Base-by-base conservation (phyloP, 176 grass and related monocot genomes). In the Oryza meyeriana region DNA sequence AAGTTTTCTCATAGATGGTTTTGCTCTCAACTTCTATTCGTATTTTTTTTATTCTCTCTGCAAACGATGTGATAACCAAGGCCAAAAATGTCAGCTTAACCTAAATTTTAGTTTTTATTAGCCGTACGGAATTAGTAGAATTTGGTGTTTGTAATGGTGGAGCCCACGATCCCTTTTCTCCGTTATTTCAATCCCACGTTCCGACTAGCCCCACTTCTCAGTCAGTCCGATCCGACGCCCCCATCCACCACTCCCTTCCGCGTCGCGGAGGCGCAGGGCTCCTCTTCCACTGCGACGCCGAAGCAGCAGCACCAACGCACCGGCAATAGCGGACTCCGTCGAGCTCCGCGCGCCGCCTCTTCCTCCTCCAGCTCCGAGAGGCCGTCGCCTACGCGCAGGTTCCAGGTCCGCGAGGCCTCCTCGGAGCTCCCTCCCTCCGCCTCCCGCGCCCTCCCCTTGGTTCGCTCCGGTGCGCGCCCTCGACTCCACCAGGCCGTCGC, bases 291-390 rank as follows among this genome's bases (percentile, higher is more conserved):
- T 41, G 13, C 20, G 29, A 45, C 69, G 12, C 69, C 41, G 29
- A 58, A 70, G 38, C 79, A 22, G 70, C 75, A 79, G 34, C 77
- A 64, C n/a, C 78, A 38, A 12, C 44, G 33, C 50, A n/a, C 57
- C 42, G 64, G 82, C 63, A 89, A 89, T 89, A 82, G 87, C 78
- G 82, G 82, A 81, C 50, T 33, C 77, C 7, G 72, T 84, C 55
- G 87, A 89, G 71, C 70, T 89, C n/a, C 55, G 65, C 12, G 77
- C 82, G 71, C 32, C 82, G 67, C 40, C 20, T 85, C 87, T 41
- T 71, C 64, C 22, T 48, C 20, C 77, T n/a, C n/a, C n/a, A n/a
- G n/a, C n/a, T n/a, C 52, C 52, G 63, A 11, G 16, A 61, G 59
- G 1, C 42, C 28, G 20, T 16, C 61, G 75, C 62, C 24, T 62